These are phyloP conservation scores for Setaria viridis DNA, from an alignment of 202 grass and related monocot species.

Conservation along the genomic window DNA sequence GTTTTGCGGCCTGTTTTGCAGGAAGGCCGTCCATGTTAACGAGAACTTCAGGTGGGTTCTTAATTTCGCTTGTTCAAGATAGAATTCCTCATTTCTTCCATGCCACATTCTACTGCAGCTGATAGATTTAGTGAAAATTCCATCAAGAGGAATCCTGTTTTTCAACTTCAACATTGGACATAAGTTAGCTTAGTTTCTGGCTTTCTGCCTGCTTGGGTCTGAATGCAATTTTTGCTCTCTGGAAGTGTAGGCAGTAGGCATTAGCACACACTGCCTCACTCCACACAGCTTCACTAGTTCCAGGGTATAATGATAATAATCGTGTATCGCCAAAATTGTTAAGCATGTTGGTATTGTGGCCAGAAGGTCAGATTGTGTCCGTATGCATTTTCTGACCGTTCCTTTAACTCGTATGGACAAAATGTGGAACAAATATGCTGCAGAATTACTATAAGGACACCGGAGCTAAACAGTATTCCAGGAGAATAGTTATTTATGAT, in stretches of 20 bases:
- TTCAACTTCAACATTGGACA: not conserved
- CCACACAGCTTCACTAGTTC: not conserved
- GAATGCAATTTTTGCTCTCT: not conserved
- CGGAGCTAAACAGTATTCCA: not conserved
- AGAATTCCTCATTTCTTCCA: not conserved
- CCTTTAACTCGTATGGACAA: not conserved
- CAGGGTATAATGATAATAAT: not conserved
- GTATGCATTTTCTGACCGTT: not conserved
- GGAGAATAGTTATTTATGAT: not conserved
- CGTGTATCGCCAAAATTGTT: not conserved
- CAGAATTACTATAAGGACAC: not conserved
- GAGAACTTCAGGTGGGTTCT: conserved; percentile 86
- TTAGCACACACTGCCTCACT: not conserved
- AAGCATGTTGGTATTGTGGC: not conserved
- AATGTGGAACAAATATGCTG: not conserved
- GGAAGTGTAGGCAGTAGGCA: conserved; percentile 19
- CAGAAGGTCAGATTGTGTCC: not conserved
- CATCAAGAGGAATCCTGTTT: not conserved
- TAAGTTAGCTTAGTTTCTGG: not conserved
- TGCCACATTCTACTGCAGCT: not conserved
- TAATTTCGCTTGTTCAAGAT: conserved; percentile 25
- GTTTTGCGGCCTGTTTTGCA: conserved; percentile 33
- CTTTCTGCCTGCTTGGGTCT: no score
- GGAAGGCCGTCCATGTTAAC: conserved; percentile 80
- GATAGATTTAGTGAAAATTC: not conserved